phyloP scores from a whole-genome alignment of 345 rosid genomes.

The Eucalyptus guilfoylei region DNA sequence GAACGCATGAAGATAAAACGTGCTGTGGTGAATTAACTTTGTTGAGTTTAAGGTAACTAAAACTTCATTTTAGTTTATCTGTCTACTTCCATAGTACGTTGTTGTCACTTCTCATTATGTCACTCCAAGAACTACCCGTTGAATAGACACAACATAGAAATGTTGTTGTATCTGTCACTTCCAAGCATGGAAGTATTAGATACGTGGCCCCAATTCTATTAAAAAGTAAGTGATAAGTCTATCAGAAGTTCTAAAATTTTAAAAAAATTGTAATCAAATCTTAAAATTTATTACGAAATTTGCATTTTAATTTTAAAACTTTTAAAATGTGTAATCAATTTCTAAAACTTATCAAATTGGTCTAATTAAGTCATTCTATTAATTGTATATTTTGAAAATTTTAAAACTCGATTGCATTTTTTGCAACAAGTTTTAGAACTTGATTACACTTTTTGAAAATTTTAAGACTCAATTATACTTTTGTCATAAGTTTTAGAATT shows the following conservation, averaged over 20 bases:
- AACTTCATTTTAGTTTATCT: not conserved
- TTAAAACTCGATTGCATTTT: too few relatives aligned
- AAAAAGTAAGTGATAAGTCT: not conserved
- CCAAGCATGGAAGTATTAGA: not conserved
- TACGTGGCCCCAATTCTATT: not conserved
- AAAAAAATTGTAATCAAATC: too few relatives aligned
- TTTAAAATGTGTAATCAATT: too few relatives aligned
- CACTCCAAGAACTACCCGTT: not conserved
- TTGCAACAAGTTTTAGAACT: rapidly evolving
- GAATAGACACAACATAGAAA: not conserved
- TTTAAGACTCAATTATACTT: too few relatives aligned
- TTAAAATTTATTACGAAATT: too few relatives aligned
- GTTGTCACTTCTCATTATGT: not conserved
- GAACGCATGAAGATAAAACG: not conserved
- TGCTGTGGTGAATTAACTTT: not conserved
- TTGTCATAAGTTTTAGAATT: too few relatives aligned
- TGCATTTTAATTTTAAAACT: too few relatives aligned
- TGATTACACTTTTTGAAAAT: too few relatives aligned
- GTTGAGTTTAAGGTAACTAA: not conserved
- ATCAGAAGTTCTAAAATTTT: not conserved
- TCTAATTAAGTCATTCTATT: too few relatives aligned
- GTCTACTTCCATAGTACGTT: not conserved
- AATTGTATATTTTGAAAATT: too few relatives aligned
- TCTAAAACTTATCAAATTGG: too few relatives aligned
- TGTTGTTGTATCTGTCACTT: too few relatives aligned